Percentiles rank a stretch among this genome's conserved stretches.
These are phyloP conservation scores for Carallia pectinifolia DNA, from an alignment of 345 rosid genomes.

Conservation along the genomic window DNA sequence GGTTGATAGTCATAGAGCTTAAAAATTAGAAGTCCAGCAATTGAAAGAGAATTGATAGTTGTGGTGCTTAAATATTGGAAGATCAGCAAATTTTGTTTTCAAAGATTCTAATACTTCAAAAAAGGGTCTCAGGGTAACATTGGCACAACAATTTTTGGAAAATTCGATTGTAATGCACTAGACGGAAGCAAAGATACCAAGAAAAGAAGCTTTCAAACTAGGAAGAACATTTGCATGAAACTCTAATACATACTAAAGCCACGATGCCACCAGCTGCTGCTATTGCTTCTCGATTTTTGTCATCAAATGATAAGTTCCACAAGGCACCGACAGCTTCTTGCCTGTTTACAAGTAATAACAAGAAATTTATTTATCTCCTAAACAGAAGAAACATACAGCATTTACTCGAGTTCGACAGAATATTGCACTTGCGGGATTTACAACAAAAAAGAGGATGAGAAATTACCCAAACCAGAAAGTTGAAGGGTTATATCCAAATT, in stretches of 20 bases:
- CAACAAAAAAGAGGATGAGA: neutral
- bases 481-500: neutral
- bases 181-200: too few species aligned
- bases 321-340: slow-evolving; percentile 47
- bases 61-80: too few species aligned
- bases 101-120: too few species aligned
- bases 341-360: slow-evolving; percentile 19
- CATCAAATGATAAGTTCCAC: slow-evolving; percentile 46
- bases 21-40: too few species aligned
- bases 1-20: too few species aligned
- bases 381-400: neutral
- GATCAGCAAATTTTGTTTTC: too few species aligned
- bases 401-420: neutral
- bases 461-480: neutral
- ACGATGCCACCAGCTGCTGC: slow-evolving; percentile 38
- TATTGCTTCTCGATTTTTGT: slow-evolving; percentile 43
- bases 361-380: neutral
- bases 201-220: neutral
- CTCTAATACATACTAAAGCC: slow-evolving; percentile 33
- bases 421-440: neutral
- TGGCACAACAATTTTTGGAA: too few species aligned
- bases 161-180: neutral
- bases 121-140: too few species aligned
- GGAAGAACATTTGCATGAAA: neutral
- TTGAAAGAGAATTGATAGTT: too few species aligned